phyloP scores from a whole-genome alignment of 1,284 basidiomycete genomes.

The Naganishia liquefaciens region DNA sequence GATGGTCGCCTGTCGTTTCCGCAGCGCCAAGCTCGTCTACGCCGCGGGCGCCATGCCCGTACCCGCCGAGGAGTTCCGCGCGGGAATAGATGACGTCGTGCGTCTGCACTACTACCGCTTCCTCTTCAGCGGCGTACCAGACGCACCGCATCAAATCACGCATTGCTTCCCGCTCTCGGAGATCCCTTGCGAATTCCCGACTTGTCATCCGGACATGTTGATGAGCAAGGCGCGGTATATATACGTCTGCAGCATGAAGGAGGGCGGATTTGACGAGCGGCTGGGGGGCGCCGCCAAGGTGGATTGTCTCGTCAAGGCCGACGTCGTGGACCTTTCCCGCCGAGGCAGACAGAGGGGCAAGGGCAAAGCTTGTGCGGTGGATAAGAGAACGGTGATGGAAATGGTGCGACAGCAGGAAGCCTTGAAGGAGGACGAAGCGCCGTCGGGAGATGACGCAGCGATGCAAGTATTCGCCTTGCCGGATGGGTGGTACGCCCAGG shows the following conservation, averaged over 20 bases:
- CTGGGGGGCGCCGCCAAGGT: constrained; percentile 58
- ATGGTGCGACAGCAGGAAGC: constrained; percentile 46
- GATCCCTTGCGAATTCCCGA: constrained; percentile 59
- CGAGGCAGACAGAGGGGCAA: constrained; percentile 43
- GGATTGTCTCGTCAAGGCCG: constrained; percentile 57
- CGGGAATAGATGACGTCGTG: constrained; percentile 53
- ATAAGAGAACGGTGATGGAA: constrained; percentile 50
- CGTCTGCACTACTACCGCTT: constrained; percentile 57
- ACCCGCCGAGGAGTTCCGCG: constrained; percentile 41
- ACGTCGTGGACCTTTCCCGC: constrained; percentile 49
- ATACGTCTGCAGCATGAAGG: constrained; percentile 54
- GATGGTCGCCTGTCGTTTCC: constrained; percentile 57
- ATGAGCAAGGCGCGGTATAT: constrained; percentile 54
- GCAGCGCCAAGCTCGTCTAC: constrained; percentile 57
- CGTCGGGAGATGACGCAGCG: constrained; percentile 35
- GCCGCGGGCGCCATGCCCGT: constrained; percentile 56
- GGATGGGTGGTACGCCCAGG: constrained; percentile 55
- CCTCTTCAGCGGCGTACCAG: constrained; percentile 25
- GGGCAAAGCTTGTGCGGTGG: constrained; percentile 46
- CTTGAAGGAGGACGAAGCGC: constrained; percentile 2
- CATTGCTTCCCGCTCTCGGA: constrained; percentile 56
- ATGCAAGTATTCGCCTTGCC: constrained; percentile 56
- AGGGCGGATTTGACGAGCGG: constrained; percentile 55
- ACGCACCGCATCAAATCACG: constrained; percentile 39
- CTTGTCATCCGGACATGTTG: constrained; percentile 47